Percentiles rank a stretch among this genome's conserved stretches.
These are phyloP conservation scores for Wickerhamomyces sp. DNA, from an alignment of 1,139 yeast genomes.

Conservation along the genomic window DNA sequence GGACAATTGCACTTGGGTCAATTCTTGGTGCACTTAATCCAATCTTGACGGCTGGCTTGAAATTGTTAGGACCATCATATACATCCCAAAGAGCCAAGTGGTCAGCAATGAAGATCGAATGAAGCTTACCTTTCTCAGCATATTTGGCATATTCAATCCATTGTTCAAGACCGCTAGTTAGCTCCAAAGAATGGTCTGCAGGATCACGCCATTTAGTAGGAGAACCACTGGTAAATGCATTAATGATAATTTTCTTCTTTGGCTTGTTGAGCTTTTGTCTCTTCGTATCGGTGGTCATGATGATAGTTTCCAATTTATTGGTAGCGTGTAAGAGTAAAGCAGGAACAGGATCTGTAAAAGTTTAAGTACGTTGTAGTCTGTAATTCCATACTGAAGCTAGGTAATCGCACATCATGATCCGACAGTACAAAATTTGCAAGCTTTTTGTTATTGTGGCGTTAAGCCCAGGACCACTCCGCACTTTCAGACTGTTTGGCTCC, in stretches of 20 bases:
- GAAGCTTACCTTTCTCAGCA: conserved; percentile 37
- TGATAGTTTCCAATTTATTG: no score
- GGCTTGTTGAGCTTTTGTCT: conserved; percentile 1
- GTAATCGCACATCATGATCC: no score
- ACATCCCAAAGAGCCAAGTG: conserved; percentile 38
- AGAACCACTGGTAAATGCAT: conserved; percentile 2
- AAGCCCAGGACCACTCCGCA: no score
- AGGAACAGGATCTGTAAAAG: no score
- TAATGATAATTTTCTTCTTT: conserved; percentile 3
- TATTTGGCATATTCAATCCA: conserved; percentile 37
- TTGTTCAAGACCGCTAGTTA: conserved; percentile 31
- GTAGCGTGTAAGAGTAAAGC: no score
- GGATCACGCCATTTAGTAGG: conserved; percentile 5
- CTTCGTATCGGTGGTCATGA: no score
- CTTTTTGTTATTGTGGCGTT: no score
- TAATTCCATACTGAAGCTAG: no score
- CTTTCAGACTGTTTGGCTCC: no score
- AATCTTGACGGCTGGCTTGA: conserved; percentile 29
- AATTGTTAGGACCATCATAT: conserved; percentile 35
- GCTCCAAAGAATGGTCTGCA: conserved; percentile 24
- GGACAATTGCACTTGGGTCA: conserved; percentile 31
- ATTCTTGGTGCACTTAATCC: conserved; percentile 36
- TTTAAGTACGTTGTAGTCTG: no score
- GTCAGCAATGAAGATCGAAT: conserved; percentile 39
- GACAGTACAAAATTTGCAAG: no score